Evolutionary conservation across 2,329 filamentous ascomycete species (phyloP).

Genomic region (Fusarium denticulatum): DNA sequence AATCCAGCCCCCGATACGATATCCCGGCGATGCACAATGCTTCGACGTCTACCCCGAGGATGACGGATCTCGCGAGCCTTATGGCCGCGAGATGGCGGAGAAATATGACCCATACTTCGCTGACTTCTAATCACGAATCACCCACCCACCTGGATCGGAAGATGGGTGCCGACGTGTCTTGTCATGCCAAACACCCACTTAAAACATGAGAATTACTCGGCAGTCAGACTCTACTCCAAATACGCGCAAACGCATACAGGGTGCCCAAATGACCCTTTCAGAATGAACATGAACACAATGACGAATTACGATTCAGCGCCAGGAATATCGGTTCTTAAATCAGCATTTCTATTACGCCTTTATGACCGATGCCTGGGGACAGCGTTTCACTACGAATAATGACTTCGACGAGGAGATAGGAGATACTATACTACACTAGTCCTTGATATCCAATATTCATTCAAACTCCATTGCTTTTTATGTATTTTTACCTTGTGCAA

Average conservation of each 20-base stretch:
- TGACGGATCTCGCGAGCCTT: slow-evolving; percentile 70
- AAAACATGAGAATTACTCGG: not conserved
- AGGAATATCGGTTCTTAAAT: slow-evolving; percentile 16
- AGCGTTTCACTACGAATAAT: slow-evolving; percentile 23
- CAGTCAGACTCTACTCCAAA: not conserved
- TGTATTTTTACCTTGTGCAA: not conserved
- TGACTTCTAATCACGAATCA: slow-evolving; percentile 61
- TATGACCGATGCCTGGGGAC: slow-evolving; percentile 19
- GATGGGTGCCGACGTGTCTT: not conserved
- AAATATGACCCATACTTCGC: slow-evolving; percentile 78
- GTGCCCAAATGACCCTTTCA: not conserved
- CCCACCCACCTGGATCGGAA: not conserved
- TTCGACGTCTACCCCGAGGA: slow-evolving; percentile 88
- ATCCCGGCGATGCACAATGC: slow-evolving; percentile 79
- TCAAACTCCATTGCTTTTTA: slow-evolving; percentile 3
- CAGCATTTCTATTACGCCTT: slow-evolving; percentile 2
- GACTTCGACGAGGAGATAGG: not conserved
- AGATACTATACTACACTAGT: not conserved
- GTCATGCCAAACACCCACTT: not conserved
- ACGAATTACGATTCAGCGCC: slow-evolving; percentile 22
- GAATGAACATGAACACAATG: not conserved
- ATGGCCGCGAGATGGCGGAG: slow-evolving; percentile 73
- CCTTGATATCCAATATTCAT: not conserved
- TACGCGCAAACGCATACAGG: not conserved
- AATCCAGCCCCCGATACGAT: slow-evolving; percentile 78